Evolutionary conservation across 2,329 filamentous ascomycete genomes (phyloP), one percentile per base, ranked within the genome.

Genomic region (Blastomyces percursus): DNA sequence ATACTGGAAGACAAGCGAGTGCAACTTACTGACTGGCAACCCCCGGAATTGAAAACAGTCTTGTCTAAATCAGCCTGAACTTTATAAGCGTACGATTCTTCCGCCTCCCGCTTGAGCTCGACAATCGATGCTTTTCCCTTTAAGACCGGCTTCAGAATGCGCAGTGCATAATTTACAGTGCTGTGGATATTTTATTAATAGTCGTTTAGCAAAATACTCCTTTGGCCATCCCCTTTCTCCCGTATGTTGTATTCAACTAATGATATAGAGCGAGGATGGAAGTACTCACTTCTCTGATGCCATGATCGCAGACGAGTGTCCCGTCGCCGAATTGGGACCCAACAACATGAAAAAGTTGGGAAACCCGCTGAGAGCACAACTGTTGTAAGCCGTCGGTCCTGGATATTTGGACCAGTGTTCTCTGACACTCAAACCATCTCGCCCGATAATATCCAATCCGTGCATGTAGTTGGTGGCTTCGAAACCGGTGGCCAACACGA

Each of bases 341-440:
- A 70, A 63, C 0, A 72, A 64, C 62, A 74, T 67, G 64, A 75
- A 74, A 65, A 71, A 74, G 51, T 74, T 75, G 0, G 73, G 73
- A 60, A 75, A 86, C 0, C 80, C 82, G 66, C 79, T 81, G 68
- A 86, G 71, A 0, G 78, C 78, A 0, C 79, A 80, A 48, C 80
- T 80, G 63, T 84, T 81, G 68, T 88, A 88, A 0, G 84, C 85
- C 58, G 80, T 80, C 0, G 82, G 75, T 0, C 85, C 85, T 7
- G 80, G 83, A 61, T 81, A 78, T 42, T 67, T 58, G 6, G 61
- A 21, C 70, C 71, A 73, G 50, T 70, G 66, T 14, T 72, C 60
- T 7, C 59, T 27, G 51, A 73, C 52, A 24, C 42, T 67, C n/a
- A 54, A 12, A 11, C 69, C 68, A 57, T 69, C 61, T 21, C 68